Evolutionary conservation across 2,329 filamentous ascomycete genomes (phyloP).

Genomic region (Parastagonospora avenae): DNA sequence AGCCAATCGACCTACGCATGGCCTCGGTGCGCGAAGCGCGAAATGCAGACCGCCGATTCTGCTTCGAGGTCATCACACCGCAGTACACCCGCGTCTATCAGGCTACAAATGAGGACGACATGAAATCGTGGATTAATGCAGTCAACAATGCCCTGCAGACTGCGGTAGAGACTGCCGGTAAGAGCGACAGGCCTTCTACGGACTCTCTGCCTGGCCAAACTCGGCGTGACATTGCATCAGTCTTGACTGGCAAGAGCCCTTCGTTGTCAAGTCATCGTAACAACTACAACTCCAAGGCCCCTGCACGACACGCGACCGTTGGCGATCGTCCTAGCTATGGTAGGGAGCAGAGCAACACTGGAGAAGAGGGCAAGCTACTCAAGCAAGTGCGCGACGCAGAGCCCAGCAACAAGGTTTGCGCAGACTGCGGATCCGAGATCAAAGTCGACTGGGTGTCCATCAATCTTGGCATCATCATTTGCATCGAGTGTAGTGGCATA

Average conservation of each 20-base stretch:
- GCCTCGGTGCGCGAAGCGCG: constrained; percentile 95
- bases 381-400: constrained; percentile 88
- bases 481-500: constrained; percentile 97
- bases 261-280: constrained; percentile 66
- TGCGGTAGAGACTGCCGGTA: constrained; percentile 81
- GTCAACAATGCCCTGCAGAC: constrained; percentile 98
- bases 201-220: constrained; percentile 62
- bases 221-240: constrained; percentile 86
- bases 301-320: constrained; percentile 86
- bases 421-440: constrained; percentile 86
- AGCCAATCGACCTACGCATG: constrained; percentile 95
- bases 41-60: constrained; percentile 92
- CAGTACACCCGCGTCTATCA: constrained; percentile 96
- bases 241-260: constrained; percentile 88
- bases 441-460: constrained; percentile 99
- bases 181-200: constrained; percentile 54
- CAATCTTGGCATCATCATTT: constrained; percentile 93
- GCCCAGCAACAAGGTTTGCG: constrained; percentile 90
- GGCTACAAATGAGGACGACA: constrained; percentile 95
- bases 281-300: constrained; percentile 60
- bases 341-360: constrained; percentile 69
- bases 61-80: constrained; percentile 97
- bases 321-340: constrained; percentile 79
- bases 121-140: constrained; percentile 93
- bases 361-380: constrained; percentile 83